Percentiles rank a stretch among this genome's conserved stretches.
These are phyloP conservation scores for Colletotrichum eremochloae DNA, from an alignment of 2,329 filamentous ascomycete species.

Conservation along the genomic window DNA sequence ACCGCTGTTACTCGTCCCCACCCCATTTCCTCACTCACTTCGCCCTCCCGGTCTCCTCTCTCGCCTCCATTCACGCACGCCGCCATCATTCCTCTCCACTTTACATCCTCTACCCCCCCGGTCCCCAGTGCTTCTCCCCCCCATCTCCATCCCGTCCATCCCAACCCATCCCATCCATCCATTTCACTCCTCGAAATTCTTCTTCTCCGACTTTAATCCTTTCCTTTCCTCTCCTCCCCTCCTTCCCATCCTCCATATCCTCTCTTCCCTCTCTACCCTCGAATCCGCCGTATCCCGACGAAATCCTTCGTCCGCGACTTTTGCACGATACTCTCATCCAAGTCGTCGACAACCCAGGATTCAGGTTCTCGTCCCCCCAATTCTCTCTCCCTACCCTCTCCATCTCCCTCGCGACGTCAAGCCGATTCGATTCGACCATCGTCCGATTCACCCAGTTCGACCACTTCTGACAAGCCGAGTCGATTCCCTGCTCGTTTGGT, in stretches of 20 bases:
- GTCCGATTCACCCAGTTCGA: not conserved
- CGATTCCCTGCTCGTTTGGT: not conserved
- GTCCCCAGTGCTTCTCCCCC: conserved; percentile 1
- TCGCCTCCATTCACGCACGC: conserved; percentile 40
- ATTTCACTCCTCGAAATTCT: conserved; percentile 36
- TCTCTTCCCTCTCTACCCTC: conserved; percentile 23
- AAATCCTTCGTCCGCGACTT: conserved; percentile 34
- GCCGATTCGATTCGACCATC: conserved; percentile 20
- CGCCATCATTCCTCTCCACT: conserved; percentile 42
- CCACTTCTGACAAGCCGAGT: not conserved
- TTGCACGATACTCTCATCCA: conserved; percentile 15
- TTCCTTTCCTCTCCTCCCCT: not conserved
- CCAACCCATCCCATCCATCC: conserved; percentile 40
- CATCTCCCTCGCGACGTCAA: not conserved
- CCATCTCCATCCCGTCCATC: conserved; percentile 38
- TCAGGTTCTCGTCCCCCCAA: conserved; percentile 30
- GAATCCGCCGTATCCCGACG: conserved; percentile 41
- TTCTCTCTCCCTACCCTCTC: not conserved
- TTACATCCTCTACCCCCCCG: conserved; percentile 31
- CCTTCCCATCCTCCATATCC: conserved; percentile 15
- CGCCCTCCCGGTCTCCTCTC: conserved; percentile 21
- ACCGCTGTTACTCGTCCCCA: conserved; percentile 12
- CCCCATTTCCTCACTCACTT: conserved; percentile 3
- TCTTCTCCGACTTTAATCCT: conserved; percentile 27
- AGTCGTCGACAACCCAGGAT: conserved; percentile 41